Percentiles rank a stretch among this genome's conserved stretches.
These are phyloP conservation scores for Phytophthora nicotianae DNA, from an alignment of 352 stramenopile genomes.

Conservation along the genomic window DNA sequence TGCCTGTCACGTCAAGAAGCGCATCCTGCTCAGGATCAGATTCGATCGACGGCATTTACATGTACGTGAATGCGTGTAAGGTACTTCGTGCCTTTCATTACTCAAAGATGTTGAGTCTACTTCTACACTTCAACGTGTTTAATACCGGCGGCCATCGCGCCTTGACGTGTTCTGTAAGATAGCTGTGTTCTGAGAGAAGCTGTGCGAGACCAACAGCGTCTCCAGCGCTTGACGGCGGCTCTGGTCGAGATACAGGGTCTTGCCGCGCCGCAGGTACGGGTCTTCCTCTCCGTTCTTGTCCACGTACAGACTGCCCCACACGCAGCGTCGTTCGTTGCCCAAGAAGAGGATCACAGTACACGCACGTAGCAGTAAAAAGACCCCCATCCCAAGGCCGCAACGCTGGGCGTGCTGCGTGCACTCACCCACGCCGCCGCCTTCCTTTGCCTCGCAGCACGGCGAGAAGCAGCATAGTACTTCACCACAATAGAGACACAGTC, in stretches of 20 bases:
- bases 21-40: slow-evolving; percentile 19
- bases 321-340: slow-evolving; percentile 77
- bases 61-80: slow-evolving; percentile 17
- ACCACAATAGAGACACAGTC: slow-evolving; percentile 79
- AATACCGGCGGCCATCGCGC: slow-evolving; percentile 81
- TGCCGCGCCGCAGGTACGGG: slow-evolving; percentile 75
- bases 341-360: slow-evolving; percentile 88
- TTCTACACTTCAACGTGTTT: slow-evolving; percentile 25
- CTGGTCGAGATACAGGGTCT: slow-evolving; percentile 72
- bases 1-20: neutral
- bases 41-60: slow-evolving; percentile 12
- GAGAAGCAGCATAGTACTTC: slow-evolving; percentile 82
- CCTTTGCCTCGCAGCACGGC: slow-evolving; percentile 60
- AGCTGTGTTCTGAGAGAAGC: slow-evolving; percentile 76
- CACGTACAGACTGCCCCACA: slow-evolving; percentile 86
- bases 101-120: slow-evolving; percentile 15
- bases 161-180: slow-evolving; percentile 81
- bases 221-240: slow-evolving; percentile 65
- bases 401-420: slow-evolving; percentile 74
- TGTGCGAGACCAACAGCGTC: slow-evolving; percentile 72
- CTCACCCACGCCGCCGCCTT: slow-evolving; percentile 64
- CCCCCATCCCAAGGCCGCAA: slow-evolving; percentile 64
- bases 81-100: slow-evolving; percentile 17
- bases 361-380: slow-evolving; percentile 73
- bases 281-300: slow-evolving; percentile 90